Evolutionary conservation across 1,139 yeast species (phyloP).

Genomic region (Candida sp.): DNA sequence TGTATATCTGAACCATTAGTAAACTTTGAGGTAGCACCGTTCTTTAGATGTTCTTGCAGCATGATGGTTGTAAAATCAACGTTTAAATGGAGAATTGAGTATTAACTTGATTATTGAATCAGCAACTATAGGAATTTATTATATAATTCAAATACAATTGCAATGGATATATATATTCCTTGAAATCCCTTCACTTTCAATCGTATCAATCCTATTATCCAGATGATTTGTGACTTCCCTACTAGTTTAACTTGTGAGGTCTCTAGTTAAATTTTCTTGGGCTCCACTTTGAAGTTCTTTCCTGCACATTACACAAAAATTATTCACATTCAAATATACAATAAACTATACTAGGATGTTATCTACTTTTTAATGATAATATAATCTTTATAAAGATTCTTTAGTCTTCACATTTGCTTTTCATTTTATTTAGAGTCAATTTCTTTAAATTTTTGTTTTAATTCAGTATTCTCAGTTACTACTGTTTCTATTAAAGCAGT

Average conservation of each 20-base stretch:
- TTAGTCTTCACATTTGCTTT: not conserved
- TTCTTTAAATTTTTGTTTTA: slow-evolving; percentile 17
- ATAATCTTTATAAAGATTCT: too few relatives aligned
- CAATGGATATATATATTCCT: too few relatives aligned
- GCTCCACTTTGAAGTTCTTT: not conserved
- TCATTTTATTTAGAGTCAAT: not conserved
- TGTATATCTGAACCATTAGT: slow-evolving; percentile 55
- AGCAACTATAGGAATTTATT: too few relatives aligned
- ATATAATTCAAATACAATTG: too few relatives aligned
- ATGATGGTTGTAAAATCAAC: not conserved
- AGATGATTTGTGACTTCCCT: not conserved
- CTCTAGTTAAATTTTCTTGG: not conserved
- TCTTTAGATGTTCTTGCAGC: not conserved
- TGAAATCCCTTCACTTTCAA: not conserved
- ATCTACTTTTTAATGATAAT: too few relatives aligned
- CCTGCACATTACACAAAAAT: not conserved
- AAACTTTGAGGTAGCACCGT: slow-evolving; percentile 8
- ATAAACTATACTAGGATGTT: too few relatives aligned
- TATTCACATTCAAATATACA: too few relatives aligned
- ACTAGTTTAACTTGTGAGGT: not conserved
- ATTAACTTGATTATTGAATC: too few relatives aligned
- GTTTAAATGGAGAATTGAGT: not conserved
- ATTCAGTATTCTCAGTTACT: slow-evolving; percentile 38
- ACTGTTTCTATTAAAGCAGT: slow-evolving; percentile 39
- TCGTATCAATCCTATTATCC: not conserved